Conservation (phyloP, 352 stramenopile genomes). For the Pythium apleroticum region DNA sequence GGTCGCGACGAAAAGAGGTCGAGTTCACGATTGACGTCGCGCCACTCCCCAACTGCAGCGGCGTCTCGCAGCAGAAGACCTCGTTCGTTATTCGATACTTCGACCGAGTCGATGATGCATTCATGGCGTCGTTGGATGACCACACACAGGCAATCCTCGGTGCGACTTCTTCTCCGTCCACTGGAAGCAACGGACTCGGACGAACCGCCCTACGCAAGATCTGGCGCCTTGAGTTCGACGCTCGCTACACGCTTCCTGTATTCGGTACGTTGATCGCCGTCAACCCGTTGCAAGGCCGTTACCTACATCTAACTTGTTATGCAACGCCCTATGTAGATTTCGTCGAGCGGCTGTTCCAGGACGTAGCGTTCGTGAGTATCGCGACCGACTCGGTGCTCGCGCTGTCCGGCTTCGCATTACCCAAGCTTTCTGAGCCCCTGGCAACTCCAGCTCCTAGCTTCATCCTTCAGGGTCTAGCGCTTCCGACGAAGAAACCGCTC, state of each 20-base stretch:
- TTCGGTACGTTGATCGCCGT: constrained; percentile 39
- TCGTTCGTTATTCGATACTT: constrained; percentile 63
- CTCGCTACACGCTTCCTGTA: constrained; percentile 52
- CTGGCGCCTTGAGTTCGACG: constrained; percentile 80
- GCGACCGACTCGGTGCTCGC: constrained; percentile 12
- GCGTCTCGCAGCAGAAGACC: constrained; percentile 36
- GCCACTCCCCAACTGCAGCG: background rate
- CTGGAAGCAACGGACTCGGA: background rate
- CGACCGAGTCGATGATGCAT: constrained; percentile 42
- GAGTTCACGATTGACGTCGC: constrained; percentile 62
- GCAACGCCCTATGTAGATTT: constrained; percentile 13
- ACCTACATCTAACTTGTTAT: background rate
- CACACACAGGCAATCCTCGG: constrained; percentile 11
- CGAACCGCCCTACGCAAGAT: constrained; percentile 30
- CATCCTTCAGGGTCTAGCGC: constrained; percentile 59
- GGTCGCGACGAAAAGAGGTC: constrained; percentile 55
- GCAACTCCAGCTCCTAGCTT: constrained; percentile 5
- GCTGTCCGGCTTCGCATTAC: constrained; percentile 18
- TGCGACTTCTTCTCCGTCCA: background rate
- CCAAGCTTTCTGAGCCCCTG: background rate
- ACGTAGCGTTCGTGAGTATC: constrained; percentile 18
- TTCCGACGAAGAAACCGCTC: constrained; percentile 33
- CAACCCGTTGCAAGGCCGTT: background rate
- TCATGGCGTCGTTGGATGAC: constrained; percentile 15
- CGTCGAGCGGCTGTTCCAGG: constrained; percentile 17